Base-by-base conservation (phyloP, 106 monocot genomes). In the Narthecium ossifragum region DNA sequence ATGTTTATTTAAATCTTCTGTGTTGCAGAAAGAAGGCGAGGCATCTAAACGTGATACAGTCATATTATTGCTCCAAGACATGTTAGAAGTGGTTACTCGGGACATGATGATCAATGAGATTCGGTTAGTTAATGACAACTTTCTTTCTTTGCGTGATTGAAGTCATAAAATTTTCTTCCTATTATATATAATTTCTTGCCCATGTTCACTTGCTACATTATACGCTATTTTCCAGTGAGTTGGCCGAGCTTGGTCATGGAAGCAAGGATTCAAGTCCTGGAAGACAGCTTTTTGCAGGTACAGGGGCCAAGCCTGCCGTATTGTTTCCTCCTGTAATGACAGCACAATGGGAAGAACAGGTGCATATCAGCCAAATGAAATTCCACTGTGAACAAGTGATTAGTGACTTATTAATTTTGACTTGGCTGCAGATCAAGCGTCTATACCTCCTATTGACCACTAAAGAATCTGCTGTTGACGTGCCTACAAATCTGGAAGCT, bases 331-430 rank as follows among this genome's bases (percentile, higher is more conserved):
- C 81, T 46, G 70, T 71, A 33, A 66, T 84, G 58, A 91, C 98
- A 24, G 62, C 98, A 55, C 98, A 88, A 51, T 98, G 98, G 98
- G 98, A 98, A 79, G 98, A 98, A 60, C 98, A 98, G 86, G 98
- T 91, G 31, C 26, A 34, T 61, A 47, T 26, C 14, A 29, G 14
- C 33, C 26, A 6, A 21, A 31, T 48, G 4, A 12, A 27, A 24
- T 26, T 62, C 15, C 22, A 39, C 23, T 23, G 32, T 15, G 43
- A 60, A 32, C 0, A 20, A 8, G 29, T 33, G 13, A 2, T 41
- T 18, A 20, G 25, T n/a, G n/a, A 61, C 36, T n/a, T 38, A 31
- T 51, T 53, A 17, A 37, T 26, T 30, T 63, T 31, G 4, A 18
- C 46, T 21, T 34, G 60, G 7, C 71, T 70, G 29, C 86, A 98